These are phyloP conservation scores for Tuber indicum DNA, from an alignment of 495 filamentous ascomycete species.

Conservation along the genomic window DNA sequence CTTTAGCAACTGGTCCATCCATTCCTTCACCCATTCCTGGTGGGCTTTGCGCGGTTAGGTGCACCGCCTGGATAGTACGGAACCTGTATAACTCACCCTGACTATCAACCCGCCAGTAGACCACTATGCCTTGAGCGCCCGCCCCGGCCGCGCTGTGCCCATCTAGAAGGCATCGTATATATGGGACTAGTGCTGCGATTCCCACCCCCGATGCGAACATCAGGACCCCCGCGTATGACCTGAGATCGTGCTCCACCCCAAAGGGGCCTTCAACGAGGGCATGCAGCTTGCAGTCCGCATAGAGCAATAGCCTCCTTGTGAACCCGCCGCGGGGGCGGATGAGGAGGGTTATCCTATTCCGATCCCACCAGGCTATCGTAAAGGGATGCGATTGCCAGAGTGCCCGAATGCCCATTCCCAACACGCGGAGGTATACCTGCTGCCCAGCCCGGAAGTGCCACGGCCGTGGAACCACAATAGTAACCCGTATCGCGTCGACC, in stretches of 20 bases:
- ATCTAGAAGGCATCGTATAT: neutral
- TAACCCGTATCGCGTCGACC: neutral
- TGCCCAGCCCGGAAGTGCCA: conserved; percentile 42
- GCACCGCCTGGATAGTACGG: neutral
- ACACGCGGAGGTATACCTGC: conserved; percentile 40
- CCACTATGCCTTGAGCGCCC: neutral
- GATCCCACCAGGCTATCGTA: conserved; percentile 43
- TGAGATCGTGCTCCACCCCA: neutral
- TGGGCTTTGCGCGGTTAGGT: neutral
- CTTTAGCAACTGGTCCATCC: conserved; percentile 2
- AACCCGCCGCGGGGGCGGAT: conserved; percentile 41
- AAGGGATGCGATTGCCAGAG: conserved; percentile 43
- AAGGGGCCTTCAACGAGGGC: neutral
- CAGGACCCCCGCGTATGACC: neutral
- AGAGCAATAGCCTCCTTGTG: conserved; percentile 30
- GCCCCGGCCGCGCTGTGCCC: neutral
- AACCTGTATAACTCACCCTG: neutral
- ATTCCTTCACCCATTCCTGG: conserved; percentile 6
- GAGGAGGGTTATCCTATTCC: conserved; percentile 38
- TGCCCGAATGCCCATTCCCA: conserved; percentile 35
- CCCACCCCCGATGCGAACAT: conserved; percentile 3
- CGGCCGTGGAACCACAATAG: conserved; percentile 1
- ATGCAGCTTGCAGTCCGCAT: too few relatives aligned
- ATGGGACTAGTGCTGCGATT: neutral
- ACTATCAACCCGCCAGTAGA: neutral